These are phyloP conservation scores for Penicillium paxilli DNA, from an alignment of 495 filamentous ascomycete species.

Conservation along the genomic window DNA sequence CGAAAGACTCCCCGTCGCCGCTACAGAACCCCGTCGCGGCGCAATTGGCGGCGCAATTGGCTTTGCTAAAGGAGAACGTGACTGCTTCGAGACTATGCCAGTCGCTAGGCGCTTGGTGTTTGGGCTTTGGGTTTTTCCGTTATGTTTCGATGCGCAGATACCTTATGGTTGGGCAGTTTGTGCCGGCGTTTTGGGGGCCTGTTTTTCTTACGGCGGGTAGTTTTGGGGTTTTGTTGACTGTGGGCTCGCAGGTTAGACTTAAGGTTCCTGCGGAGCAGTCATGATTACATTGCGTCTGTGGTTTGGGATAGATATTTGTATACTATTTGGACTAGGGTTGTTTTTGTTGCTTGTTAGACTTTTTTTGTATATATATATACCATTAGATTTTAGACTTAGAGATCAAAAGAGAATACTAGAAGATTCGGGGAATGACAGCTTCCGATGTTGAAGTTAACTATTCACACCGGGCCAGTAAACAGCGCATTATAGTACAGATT, in stretches of 20 bases:
- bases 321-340: neutral
- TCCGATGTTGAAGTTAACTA: no score
- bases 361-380: neutral
- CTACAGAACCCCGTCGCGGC: no score
- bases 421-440: no score
- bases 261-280: slow-evolving; percentile 2
- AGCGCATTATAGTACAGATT: no score
- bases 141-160: slow-evolving; percentile 28
- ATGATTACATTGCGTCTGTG: no score
- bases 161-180: slow-evolving; percentile 26
- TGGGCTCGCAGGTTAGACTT: slow-evolving; percentile 18
- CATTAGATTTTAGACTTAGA: neutral
- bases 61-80: slow-evolving; percentile 2
- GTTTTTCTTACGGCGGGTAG: slow-evolving; percentile 27
- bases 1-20: no score
- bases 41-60: neutral
- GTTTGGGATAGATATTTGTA: no score
- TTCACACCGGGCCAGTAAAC: no score
- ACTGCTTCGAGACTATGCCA: slow-evolving; percentile 24
- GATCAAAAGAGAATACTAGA: no score
- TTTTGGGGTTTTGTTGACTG: slow-evolving; percentile 15
- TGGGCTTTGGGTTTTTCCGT: slow-evolving; percentile 31
- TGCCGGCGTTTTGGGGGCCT: slow-evolving; percentile 34
- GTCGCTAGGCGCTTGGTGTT: slow-evolving; percentile 27
- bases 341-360: neutral